These are phyloP conservation scores for Penicillium expansum DNA, from an alignment of 2,329 filamentous ascomycete species.

Conservation along the genomic window DNA sequence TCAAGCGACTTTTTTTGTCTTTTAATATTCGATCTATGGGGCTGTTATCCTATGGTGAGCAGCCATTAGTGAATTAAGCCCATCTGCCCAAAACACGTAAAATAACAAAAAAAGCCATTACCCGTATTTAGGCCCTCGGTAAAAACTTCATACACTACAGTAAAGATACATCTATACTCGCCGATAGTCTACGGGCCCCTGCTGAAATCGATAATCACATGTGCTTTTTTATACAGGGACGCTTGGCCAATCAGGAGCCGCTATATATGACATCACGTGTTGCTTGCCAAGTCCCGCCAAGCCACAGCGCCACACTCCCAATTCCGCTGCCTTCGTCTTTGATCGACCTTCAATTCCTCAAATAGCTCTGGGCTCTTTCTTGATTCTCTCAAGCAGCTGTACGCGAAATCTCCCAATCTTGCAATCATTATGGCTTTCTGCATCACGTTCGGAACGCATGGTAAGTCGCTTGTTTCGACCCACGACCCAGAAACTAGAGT, in stretches of 20 bases:
- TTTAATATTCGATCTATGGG: not conserved
- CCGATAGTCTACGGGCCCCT: not conserved
- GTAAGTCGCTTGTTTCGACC: constrained; percentile 25
- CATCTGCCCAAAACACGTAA: not conserved
- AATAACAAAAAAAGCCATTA: not conserved
- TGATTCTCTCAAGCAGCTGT: not conserved
- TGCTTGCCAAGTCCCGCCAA: constrained; percentile 29
- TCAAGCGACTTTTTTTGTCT: constrained; percentile 13
- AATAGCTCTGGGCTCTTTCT: not conserved
- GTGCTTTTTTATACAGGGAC: constrained; percentile 3
- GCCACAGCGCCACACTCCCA: constrained; percentile 37
- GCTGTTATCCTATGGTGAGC: not conserved
- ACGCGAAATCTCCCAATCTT: not conserved
- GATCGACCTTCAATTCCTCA: constrained; percentile 7
- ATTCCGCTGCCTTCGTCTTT: constrained; percentile 30
- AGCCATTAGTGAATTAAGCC: constrained; percentile 5
- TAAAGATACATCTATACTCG: not conserved
- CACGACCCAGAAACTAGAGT: constrained; percentile 6
- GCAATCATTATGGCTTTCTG: constrained; percentile 39
- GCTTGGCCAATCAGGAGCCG: constrained; percentile 16
- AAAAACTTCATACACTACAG: not conserved
- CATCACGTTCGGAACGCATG: constrained; percentile 45
- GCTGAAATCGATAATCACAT: not conserved
- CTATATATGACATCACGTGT: constrained; percentile 18
- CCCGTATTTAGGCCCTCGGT: not conserved